phyloP scores from a whole-genome alignment of 2,329 filamentous ascomycete species.

The Botrytis deweyae region DNA sequence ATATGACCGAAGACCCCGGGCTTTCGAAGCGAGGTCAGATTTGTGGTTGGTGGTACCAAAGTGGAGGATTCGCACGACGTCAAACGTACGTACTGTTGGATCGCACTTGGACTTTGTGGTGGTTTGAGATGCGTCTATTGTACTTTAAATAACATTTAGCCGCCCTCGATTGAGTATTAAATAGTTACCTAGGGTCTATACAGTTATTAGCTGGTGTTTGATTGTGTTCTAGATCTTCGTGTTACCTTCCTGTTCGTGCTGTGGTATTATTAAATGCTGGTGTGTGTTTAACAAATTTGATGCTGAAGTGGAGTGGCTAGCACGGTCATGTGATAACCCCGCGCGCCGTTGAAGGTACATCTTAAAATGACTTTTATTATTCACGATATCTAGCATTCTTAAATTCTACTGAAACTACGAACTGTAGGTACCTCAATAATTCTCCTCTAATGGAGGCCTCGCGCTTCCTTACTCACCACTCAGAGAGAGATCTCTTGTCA shows the following conservation, averaged over 20 bases:
- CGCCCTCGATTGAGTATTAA: too few species aligned
- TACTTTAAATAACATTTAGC: not conserved
- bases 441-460: not conserved
- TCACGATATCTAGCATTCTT: too few species aligned
- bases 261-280: not conserved
- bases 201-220: not conserved
- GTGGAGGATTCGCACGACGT: not conserved
- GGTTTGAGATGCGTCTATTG: not conserved
- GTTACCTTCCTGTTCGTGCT: not conserved
- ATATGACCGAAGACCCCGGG: not conserved
- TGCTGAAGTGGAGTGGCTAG: not conserved
- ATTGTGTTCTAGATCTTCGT: not conserved
- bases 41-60: not conserved
- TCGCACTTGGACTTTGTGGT: not conserved
- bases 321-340: not conserved
- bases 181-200: too few species aligned
- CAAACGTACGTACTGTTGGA: not conserved
- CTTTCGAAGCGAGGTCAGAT: not conserved
- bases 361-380: not conserved
- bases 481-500: not conserved
- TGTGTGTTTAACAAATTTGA: not conserved
- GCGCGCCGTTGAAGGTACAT: not conserved
- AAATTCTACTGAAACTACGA: too few species aligned
- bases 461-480: not conserved
- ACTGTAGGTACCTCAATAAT: not conserved